A percentile compares a stretch with the other conserved stretches of the same genome.
Evolutionary conservation across 2,329 filamentous ascomycete genomes (phyloP).

Genomic region (Zalaria sp.): DNA sequence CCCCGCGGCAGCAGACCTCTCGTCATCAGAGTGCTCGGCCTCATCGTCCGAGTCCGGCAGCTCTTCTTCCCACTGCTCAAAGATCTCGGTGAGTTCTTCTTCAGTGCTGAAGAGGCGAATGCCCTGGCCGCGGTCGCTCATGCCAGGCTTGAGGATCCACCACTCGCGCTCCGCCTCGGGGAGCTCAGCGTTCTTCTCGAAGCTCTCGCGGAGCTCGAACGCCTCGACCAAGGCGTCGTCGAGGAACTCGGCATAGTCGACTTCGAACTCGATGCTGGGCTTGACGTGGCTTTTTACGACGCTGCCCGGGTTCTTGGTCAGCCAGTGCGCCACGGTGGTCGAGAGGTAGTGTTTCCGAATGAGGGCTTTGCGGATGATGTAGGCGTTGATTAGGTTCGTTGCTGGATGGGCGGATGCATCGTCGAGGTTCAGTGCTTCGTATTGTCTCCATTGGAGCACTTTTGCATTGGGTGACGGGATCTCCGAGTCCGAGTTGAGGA

Average conservation of each 20-base stretch:
- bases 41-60: slow-evolving; percentile 23
- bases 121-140: slow-evolving; percentile 92
- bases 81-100: slow-evolving; percentile 71
- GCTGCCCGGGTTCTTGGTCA: slow-evolving; percentile 65
- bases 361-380: slow-evolving; percentile 88
- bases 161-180: slow-evolving; percentile 46
- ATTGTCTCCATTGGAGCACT: slow-evolving; percentile 68
- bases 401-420: slow-evolving; percentile 48
- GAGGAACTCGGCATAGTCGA: slow-evolving; percentile 93
- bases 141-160: slow-evolving; percentile 97
- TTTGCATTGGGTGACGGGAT: slow-evolving; percentile 31
- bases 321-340: slow-evolving; percentile 71
- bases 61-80: slow-evolving; percentile 70
- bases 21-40: slow-evolving; percentile 18
- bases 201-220: slow-evolving; percentile 70
- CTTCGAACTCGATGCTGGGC: slow-evolving; percentile 71
- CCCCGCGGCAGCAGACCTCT: slow-evolving; percentile 6
- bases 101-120: slow-evolving; percentile 80
- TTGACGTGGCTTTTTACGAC: slow-evolving; percentile 58
- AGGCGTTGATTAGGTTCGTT: slow-evolving; percentile 66
- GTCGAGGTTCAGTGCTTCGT: slow-evolving; percentile 79
- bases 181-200: slow-evolving; percentile 48
- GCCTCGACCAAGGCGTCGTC: slow-evolving; percentile 79
- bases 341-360: slow-evolving; percentile 93
- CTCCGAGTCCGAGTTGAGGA: slow-evolving; percentile 39